These are phyloP conservation scores for Arachnomyces sp. DNA, from an alignment of 2,329 filamentous ascomycete genomes.

Conservation along the genomic window DNA sequence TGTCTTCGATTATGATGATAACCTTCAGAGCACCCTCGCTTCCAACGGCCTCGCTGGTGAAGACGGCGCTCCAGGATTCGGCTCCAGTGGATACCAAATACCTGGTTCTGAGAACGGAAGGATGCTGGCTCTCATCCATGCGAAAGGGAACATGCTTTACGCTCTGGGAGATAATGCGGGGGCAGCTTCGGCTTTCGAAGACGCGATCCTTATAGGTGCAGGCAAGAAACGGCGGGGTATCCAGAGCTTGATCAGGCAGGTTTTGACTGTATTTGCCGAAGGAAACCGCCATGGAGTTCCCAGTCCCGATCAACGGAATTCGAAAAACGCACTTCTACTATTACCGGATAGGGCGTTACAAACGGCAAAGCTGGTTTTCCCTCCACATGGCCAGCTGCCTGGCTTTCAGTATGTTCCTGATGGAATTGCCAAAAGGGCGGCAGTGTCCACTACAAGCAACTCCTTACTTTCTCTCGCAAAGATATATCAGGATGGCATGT, in stretches of 20 bases:
- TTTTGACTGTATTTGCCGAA: constrained; percentile 57
- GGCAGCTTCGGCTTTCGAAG: constrained; percentile 85
- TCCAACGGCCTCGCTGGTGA: constrained; percentile 22
- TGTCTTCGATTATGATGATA: constrained; percentile 49
- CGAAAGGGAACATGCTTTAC: constrained; percentile 98
- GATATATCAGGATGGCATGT: constrained; percentile 95
- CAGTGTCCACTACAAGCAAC: constrained; percentile 89
- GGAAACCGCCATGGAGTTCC: constrained; percentile 25
- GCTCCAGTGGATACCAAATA: constrained; percentile 75
- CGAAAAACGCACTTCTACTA: constrained; percentile 61
- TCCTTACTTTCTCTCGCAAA: constrained; percentile 90
- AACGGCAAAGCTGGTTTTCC: constrained; percentile 76
- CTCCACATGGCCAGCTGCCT: constrained; percentile 64
- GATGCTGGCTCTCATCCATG: constrained; percentile 87
- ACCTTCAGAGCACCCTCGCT: constrained; percentile 22
- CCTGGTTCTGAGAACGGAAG: constrained; percentile 82
- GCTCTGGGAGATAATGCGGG: constrained; percentile 70
- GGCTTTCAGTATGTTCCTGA: constrained; percentile 66
- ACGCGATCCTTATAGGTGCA: constrained; percentile 81
- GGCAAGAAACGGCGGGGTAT: constrained; percentile 64
- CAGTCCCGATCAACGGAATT: constrained; percentile 25
- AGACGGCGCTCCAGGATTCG: constrained; percentile 47
- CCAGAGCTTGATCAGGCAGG: constrained; percentile 66
- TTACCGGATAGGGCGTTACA: constrained; percentile 74
- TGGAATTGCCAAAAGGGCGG: constrained; percentile 64